phyloP scores from a whole-genome alignment of 2,329 filamentous ascomycete species.

The Sarocladium oryzae region DNA sequence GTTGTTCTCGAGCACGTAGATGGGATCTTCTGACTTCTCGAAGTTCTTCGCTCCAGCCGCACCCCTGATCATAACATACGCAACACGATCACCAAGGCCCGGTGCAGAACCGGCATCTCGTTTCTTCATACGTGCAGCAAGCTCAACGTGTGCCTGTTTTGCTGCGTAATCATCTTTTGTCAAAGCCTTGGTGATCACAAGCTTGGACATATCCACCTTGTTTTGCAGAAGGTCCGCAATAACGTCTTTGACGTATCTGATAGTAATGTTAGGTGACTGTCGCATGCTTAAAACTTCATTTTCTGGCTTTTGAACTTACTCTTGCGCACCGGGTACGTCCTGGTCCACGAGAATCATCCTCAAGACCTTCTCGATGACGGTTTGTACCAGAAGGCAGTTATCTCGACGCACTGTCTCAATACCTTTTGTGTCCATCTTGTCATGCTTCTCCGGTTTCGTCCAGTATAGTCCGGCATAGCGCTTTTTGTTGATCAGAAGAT shows the following conservation, averaged over 20 bases:
- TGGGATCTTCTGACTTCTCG: conserved; percentile 93
- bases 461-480: conserved; percentile 96
- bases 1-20: conserved; percentile 96
- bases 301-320: conserved; percentile 61
- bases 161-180: conserved; percentile 83
- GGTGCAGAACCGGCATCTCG: conserved; percentile 93
- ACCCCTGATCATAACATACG: conserved; percentile 96
- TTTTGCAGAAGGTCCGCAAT: conserved; percentile 95
- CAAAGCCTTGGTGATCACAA: conserved; percentile 96
- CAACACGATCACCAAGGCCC: conserved; percentile 87
- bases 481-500: conserved; percentile 99
- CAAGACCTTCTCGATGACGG: conserved; percentile 92
- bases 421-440: conserved; percentile 99
- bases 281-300: background rate
- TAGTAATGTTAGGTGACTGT: conserved; percentile 9
- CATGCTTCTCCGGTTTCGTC: conserved; percentile 89
- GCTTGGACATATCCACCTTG: conserved; percentile 97
- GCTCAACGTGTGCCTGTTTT: conserved; percentile 93
- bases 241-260: conserved; percentile 91
- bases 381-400: conserved; percentile 92
- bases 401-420: conserved; percentile 97
- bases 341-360: conserved; percentile 93
- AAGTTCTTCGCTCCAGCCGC: conserved; percentile 88
- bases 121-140: conserved; percentile 94
- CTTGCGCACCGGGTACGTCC: conserved; percentile 84